Conservation (phyloP, 2,329 filamentous ascomycete species). For the Colletotrichum coccodes region DNA sequence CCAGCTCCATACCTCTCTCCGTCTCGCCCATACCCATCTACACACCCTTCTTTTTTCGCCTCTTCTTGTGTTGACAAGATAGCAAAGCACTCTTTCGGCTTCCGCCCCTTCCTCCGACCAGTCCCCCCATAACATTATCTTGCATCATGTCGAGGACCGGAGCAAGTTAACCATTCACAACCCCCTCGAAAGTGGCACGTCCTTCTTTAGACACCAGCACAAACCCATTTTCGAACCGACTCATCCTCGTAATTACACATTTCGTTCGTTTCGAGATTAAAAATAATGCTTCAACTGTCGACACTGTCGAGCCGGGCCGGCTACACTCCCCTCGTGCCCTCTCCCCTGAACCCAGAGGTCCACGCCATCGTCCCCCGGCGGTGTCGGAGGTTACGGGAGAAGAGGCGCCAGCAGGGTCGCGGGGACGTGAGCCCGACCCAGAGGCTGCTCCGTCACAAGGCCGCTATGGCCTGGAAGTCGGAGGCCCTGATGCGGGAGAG, state of each 20-base stretch:
- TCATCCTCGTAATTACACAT: background rate
- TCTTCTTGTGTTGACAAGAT: conserved; percentile 2
- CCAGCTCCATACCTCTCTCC: conserved; percentile 17
- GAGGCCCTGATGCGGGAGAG: conserved; percentile 29
- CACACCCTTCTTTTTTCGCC: background rate
- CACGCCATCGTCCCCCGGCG: conserved; percentile 23
- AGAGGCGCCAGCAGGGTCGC: conserved; percentile 29
- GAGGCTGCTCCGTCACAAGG: conserved; percentile 53
- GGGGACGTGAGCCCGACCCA: conserved; percentile 50
- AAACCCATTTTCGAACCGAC: background rate
- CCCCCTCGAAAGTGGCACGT: conserved; percentile 6
- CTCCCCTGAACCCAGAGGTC: conserved; percentile 41
- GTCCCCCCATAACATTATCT: background rate
- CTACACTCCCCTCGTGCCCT: conserved; percentile 40
- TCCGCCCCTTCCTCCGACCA: background rate
- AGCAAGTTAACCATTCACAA: conserved; percentile 7
- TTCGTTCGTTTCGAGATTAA: background rate
- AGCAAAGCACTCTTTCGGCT: background rate
- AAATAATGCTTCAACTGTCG: conserved; percentile 25
- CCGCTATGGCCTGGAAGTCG: conserved; percentile 51
- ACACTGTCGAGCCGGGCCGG: conserved; percentile 27
- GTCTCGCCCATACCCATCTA: conserved; percentile 9
- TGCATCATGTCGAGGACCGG: background rate
- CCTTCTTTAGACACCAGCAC: background rate
- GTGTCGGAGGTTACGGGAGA: conserved; percentile 32